These are phyloP conservation scores for Panaeolus papilionaceus DNA, from an alignment of 768 basidiomycete genomes.

Conservation along the genomic window DNA sequence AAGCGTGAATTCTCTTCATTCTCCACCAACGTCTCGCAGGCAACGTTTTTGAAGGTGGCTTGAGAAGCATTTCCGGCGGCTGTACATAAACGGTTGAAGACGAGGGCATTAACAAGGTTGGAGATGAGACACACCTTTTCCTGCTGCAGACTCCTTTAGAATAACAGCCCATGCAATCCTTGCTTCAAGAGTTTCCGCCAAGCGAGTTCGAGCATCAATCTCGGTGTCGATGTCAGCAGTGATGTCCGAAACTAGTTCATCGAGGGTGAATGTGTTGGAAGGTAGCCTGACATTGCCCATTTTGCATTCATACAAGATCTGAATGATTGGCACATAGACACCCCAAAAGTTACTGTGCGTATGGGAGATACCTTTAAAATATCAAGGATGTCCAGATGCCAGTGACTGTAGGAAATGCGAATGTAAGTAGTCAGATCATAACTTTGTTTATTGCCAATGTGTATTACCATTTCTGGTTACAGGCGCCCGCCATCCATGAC, in stretches of 20 bases:
- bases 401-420: too few relatives aligned
- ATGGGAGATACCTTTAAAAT: too few relatives aligned
- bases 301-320: neutral
- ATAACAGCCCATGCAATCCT: slow-evolving; percentile 56
- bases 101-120: neutral
- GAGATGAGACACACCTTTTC: slow-evolving; percentile 29
- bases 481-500: too few relatives aligned
- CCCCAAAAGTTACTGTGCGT: too few relatives aligned
- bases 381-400: too few relatives aligned
- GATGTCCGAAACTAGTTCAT: slow-evolving; percentile 32
- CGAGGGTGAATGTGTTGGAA: neutral
- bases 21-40: slow-evolving; percentile 45
- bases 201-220: slow-evolving; percentile 48
- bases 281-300: neutral
- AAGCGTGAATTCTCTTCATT: slow-evolving; percentile 47
- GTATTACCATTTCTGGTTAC: too few relatives aligned
- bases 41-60: slow-evolving; percentile 43
- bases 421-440: too few relatives aligned
- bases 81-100: slow-evolving; percentile 13
- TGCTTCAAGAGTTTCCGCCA: slow-evolving; percentile 47
- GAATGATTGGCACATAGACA: too few relatives aligned
- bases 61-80: slow-evolving; percentile 27
- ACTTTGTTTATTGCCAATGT: too few relatives aligned
- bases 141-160: slow-evolving; percentile 44
- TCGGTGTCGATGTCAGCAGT: slow-evolving; percentile 51